Evolutionary conservation across 331 rosid genomes (phyloP).

Genomic region (Saraca asoca): DNA sequence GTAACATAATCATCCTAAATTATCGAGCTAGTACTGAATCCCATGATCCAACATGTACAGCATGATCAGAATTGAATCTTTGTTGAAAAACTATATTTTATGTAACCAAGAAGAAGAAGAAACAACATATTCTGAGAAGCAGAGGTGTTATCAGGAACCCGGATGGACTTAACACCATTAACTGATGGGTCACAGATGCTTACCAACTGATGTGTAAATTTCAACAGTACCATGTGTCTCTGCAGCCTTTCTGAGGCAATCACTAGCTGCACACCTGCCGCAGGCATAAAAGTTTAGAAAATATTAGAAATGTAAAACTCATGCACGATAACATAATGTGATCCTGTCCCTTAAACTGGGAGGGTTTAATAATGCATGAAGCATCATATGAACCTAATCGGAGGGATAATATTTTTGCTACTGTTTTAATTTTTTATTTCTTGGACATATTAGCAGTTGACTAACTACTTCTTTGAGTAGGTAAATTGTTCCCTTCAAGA

Average conservation of each 20-base stretch:
- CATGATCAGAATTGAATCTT: too few species aligned
- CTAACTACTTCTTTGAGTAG: not conserved
- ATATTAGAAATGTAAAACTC: too few species aligned
- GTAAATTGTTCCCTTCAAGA: constrained; percentile 23
- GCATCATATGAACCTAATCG: constrained; percentile 12
- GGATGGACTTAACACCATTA: not conserved
- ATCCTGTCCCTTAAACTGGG: too few species aligned
- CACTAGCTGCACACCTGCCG: constrained; percentile 72
- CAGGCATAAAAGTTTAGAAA: too few species aligned
- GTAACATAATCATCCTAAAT: not conserved
- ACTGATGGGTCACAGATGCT: constrained; percentile 36
- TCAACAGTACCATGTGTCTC: constrained; percentile 77
- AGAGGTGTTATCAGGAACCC: too few species aligned
- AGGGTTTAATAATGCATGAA: not conserved
- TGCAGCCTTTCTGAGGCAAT: constrained; percentile 77
- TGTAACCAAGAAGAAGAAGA: too few species aligned
- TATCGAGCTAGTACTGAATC: not conserved
- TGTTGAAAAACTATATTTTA: too few species aligned
- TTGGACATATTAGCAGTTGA: constrained; percentile 10
- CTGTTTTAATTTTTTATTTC: not conserved
- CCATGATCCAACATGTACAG: not conserved
- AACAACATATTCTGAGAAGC: too few species aligned
- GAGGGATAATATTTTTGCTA: not conserved
- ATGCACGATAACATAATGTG: too few species aligned
- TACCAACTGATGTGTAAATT: constrained; percentile 71